phyloP scores from a whole-genome alignment of 495 filamentous ascomycete genomes.

The Podospora pseudopauciseta region DNA sequence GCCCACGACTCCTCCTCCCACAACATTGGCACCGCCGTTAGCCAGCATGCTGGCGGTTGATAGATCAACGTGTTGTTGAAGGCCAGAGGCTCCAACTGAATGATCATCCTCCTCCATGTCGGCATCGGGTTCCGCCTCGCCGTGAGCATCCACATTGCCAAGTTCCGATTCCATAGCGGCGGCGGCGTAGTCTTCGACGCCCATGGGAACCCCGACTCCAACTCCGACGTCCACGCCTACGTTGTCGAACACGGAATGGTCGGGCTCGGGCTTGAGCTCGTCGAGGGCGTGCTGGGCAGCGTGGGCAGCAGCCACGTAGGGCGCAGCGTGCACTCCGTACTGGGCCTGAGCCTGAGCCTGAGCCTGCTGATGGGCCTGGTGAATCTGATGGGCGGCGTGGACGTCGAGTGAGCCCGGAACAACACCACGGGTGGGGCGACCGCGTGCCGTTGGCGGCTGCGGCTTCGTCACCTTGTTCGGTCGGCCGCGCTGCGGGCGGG shows the following conservation, averaged over 20 bases:
- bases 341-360: conserved; percentile 4
- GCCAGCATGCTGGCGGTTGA: conserved; percentile 31
- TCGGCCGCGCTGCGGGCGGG: conserved; percentile 36
- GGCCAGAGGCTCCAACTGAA: conserved; percentile 18
- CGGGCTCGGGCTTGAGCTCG: conserved; percentile 55
- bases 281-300: conserved; percentile 43
- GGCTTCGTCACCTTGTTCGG: conserved; percentile 44
- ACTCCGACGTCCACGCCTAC: conserved; percentile 6
- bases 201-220: conserved; percentile 17
- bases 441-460: conserved; percentile 26
- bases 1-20: conserved; percentile 6
- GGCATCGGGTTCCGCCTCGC: conserved; percentile 33
- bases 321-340: conserved; percentile 3
- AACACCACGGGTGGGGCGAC: conserved; percentile 17
- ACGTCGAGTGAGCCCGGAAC: background rate
- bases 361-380: conserved; percentile 18
- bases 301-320: conserved; percentile 14
- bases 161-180: conserved; percentile 37
- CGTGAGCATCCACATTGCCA: conserved; percentile 23
- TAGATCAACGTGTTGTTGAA: conserved; percentile 32
- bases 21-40: conserved; percentile 23
- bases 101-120: conserved; percentile 31
- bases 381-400: conserved; percentile 21
- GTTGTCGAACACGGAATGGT: conserved; percentile 52
- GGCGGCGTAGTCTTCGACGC: conserved; percentile 43